phyloP scores from a whole-genome alignment of 2,329 filamentous ascomycete genomes.

The Colletotrichum sp. region DNA sequence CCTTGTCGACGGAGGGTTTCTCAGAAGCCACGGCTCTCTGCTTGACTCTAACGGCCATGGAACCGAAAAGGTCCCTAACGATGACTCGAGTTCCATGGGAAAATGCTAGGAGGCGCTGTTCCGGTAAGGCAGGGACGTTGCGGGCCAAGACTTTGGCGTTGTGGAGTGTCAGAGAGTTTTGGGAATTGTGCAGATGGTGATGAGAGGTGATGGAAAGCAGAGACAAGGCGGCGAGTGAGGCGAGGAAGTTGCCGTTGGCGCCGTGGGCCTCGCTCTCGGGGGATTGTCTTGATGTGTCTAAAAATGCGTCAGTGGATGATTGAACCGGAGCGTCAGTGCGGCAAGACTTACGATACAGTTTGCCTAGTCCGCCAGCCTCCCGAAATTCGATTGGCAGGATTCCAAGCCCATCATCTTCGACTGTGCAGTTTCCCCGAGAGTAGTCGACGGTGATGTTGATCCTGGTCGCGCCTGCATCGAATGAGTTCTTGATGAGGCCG shows the following conservation, averaged over 20 bases:
- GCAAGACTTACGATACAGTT: slow-evolving; percentile 68
- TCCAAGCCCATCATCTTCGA: slow-evolving; percentile 86
- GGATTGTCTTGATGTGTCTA: slow-evolving; percentile 80
- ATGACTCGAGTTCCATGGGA: slow-evolving; percentile 76
- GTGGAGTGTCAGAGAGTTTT: slow-evolving; percentile 72
- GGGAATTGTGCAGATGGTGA: slow-evolving; percentile 61
- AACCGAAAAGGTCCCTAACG: slow-evolving; percentile 84
- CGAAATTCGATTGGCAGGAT: slow-evolving; percentile 76
- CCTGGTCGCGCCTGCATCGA: slow-evolving; percentile 77
- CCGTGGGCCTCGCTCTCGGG: slow-evolving; percentile 59
- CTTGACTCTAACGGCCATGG: slow-evolving; percentile 89
- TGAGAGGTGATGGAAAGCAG: slow-evolving; percentile 78
- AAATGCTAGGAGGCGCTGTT: slow-evolving; percentile 59
- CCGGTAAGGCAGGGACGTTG: slow-evolving; percentile 62
- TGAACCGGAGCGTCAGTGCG: background rate
- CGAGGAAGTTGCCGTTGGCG: slow-evolving; percentile 74
- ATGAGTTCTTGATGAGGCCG: slow-evolving; percentile 79
- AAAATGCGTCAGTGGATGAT: slow-evolving; percentile 9
- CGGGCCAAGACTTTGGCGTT: slow-evolving; percentile 70
- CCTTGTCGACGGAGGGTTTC: slow-evolving; percentile 56
- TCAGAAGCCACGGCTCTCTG: slow-evolving; percentile 66
- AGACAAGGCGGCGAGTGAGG: slow-evolving; percentile 77
- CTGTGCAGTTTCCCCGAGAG: slow-evolving; percentile 72
- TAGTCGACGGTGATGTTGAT: slow-evolving; percentile 78
- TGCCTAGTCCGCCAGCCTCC: slow-evolving; percentile 72